These are phyloP conservation scores for Talaromyces trachyspermus DNA, from an alignment of 495 filamentous ascomycete genomes.

Conservation along the genomic window DNA sequence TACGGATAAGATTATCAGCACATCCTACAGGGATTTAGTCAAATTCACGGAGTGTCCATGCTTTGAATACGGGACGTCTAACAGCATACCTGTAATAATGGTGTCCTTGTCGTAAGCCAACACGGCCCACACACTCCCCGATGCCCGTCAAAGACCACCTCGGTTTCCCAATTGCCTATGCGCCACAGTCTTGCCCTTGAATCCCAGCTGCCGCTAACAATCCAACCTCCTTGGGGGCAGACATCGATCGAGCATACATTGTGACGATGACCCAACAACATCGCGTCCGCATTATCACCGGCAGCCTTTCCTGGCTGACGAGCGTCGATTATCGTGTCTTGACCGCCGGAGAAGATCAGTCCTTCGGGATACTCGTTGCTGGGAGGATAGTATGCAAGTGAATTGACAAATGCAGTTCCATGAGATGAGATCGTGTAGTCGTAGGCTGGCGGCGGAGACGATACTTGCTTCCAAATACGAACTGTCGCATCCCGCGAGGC, in stretches of 20 bases:
- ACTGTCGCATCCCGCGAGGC: constrained; percentile 89
- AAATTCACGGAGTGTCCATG: not conserved
- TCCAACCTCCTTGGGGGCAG: constrained; percentile 55
- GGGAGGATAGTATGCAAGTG: constrained; percentile 68
- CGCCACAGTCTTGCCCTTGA: constrained; percentile 72
- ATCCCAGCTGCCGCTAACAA: constrained; percentile 97
- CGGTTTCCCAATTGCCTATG: constrained; percentile 66
- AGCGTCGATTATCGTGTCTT: constrained; percentile 89
- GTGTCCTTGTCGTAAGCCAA: constrained; percentile 72
- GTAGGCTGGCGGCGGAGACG: constrained; percentile 58
- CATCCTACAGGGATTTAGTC: constrained; percentile 45
- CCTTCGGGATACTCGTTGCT: constrained; percentile 67
- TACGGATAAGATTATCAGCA: constrained; percentile 80
- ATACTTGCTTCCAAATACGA: constrained; percentile 69
- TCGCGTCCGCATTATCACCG: constrained; percentile 70
- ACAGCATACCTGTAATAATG: constrained; percentile 66
- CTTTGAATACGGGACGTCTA: not conserved
- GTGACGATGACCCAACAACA: constrained; percentile 76
- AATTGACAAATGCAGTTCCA: constrained; percentile 76
- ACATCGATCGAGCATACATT: constrained; percentile 87
- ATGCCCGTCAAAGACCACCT: constrained; percentile 65
- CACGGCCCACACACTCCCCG: constrained; percentile 85
- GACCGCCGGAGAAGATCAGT: constrained; percentile 76
- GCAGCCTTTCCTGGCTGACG: constrained; percentile 57
- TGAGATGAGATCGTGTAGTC: constrained; percentile 70